Evolutionary conservation across 129 eudicot genomes (phyloP).

Genomic region (Pittosporum tobira): DNA sequence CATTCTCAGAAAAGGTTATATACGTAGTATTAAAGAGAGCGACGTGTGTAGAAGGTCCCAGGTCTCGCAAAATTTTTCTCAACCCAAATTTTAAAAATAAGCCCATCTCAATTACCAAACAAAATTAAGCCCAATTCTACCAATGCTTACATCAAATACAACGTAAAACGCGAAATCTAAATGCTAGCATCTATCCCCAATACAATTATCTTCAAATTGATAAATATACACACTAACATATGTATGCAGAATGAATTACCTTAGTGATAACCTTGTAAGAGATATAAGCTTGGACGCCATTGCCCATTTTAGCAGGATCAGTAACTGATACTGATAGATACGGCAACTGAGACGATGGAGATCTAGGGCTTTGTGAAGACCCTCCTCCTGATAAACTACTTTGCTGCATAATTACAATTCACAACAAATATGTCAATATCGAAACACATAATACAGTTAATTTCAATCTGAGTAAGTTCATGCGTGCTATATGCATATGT

Average conservation of each 20-base stretch:
- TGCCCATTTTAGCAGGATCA: conserved; percentile 98
- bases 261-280: conserved; percentile 88
- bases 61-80: neutral
- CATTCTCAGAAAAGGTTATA: neutral
- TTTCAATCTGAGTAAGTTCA: neutral
- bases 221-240: neutral
- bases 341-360: conserved; percentile 58
- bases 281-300: conserved; percentile 91
- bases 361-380: conserved; percentile 74
- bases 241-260: conserved; percentile 36
- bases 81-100: neutral
- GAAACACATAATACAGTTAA: no score
- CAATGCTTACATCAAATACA: no score
- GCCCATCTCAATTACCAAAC: neutral
- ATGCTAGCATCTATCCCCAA: neutral
- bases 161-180: no score
- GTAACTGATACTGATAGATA: conserved; percentile 69
- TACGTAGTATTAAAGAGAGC: neutral
- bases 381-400: conserved; percentile 48
- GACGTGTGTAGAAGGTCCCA: neutral
- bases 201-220: neutral
- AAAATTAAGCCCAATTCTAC: no score
- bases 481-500: no score
- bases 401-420: conserved; percentile 46
- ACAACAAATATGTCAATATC: conserved; percentile 5